A percentile compares a stretch with the other conserved stretches of the same genome.
Evolutionary conservation across 2,329 filamentous ascomycete species (phyloP).

Genomic region (Colletotrichum nymphaeae): DNA sequence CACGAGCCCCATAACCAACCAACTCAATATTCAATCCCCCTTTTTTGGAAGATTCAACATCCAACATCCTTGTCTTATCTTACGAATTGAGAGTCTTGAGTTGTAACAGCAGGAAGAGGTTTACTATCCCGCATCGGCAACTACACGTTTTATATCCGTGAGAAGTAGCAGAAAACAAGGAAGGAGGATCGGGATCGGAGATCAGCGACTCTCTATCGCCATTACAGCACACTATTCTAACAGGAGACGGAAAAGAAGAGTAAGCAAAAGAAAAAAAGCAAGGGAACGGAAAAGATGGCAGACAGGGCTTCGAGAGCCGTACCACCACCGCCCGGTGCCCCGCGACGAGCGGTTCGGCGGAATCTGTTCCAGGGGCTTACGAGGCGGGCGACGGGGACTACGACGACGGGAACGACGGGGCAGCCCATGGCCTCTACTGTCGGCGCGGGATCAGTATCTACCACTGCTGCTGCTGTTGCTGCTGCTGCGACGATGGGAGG

Average conservation of each 20-base stretch:
- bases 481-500: too few relatives aligned
- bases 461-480: conserved; percentile 11
- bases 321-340: conserved; percentile 25
- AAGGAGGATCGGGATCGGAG: not conserved
- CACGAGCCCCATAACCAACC: conserved; percentile 5
- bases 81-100: not conserved
- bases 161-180: not conserved
- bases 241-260: not conserved
- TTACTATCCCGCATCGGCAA: not conserved
- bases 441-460: conserved; percentile 3
- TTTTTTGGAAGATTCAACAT: not conserved
- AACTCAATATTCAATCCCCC: not conserved
- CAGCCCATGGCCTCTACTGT: not conserved
- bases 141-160: not conserved
- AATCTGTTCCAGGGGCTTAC: conserved; percentile 72
- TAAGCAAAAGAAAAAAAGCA: too few relatives aligned
- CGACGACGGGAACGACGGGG: conserved; percentile 51
- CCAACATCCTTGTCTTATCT: not conserved
- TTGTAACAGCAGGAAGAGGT: not conserved
- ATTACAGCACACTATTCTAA: not conserved
- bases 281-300: conserved; percentile 7
- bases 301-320: conserved; percentile 25
- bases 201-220: not conserved
- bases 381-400: conserved; percentile 62
- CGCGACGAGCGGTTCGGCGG: conserved; percentile 51